These are phyloP conservation scores for Anthracocystis setariae DNA, from an alignment of 1,284 basidiomycete species.

Conservation along the genomic window DNA sequence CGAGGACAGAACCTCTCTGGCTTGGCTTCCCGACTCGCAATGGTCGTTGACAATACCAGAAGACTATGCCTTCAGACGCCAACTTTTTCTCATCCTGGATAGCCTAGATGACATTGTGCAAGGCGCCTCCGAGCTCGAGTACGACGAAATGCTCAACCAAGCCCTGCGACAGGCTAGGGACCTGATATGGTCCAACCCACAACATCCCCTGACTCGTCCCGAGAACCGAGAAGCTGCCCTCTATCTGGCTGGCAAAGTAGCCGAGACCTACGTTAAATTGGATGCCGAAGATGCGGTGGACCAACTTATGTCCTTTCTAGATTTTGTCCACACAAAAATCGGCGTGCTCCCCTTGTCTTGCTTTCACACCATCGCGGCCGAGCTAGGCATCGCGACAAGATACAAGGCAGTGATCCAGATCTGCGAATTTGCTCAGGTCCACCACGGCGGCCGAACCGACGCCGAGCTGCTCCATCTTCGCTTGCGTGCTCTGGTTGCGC, in stretches of 20 bases:
- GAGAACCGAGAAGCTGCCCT: conserved; percentile 21
- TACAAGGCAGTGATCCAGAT: conserved; percentile 35
- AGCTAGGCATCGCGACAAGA: conserved; percentile 15
- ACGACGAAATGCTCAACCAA: conserved; percentile 13
- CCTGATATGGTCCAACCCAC: conserved; percentile 20
- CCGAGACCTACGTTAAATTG: conserved; percentile 31
- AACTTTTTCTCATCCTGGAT: conserved; percentile 38
- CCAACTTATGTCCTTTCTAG: conserved; percentile 29
- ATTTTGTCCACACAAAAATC: conserved; percentile 13
- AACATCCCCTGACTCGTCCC: neutral
- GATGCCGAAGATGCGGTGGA: conserved; percentile 33
- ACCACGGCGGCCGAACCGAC: conserved; percentile 27
- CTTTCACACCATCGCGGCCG: conserved; percentile 33
- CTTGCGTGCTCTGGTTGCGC: conserved; percentile 31
- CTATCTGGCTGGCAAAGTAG: conserved; percentile 30
- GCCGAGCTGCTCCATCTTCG: conserved; percentile 41
- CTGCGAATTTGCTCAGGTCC: conserved; percentile 15
- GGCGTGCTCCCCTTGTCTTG: conserved; percentile 26
- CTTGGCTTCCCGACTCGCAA: conserved; percentile 26
- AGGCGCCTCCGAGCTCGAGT: conserved; percentile 21
- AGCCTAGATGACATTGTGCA: conserved; percentile 28
- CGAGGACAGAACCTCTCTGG: conserved; percentile 26
- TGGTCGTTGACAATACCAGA: conserved; percentile 19
- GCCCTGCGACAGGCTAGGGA: conserved; percentile 26
- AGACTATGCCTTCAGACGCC: conserved; percentile 25